Conservation (phyloP, 768 basidiomycete species). For the Macrolepiota albuminosa region DNA sequence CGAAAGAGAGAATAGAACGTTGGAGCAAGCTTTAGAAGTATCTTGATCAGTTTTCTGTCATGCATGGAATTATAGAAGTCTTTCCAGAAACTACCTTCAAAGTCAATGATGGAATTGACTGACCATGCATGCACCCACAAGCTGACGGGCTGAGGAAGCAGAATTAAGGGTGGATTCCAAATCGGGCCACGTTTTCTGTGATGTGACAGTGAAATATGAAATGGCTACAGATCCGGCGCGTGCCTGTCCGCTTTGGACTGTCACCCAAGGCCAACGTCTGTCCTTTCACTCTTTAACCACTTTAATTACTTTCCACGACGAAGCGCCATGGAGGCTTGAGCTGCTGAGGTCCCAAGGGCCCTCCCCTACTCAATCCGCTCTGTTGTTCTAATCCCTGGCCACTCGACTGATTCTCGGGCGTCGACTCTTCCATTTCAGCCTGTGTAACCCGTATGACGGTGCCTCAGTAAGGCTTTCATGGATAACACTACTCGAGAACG, state of each 20-base stretch:
- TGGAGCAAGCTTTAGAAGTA: not conserved
- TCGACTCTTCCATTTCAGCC: conserved; percentile 16
- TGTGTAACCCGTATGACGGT: conserved; percentile 17
- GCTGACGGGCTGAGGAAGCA: not conserved
- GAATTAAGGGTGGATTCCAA: not conserved
- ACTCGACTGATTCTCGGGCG: conserved; percentile 14
- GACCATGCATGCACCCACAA: not conserved
- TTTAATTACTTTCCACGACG: conserved; percentile 12
- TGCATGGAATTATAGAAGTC: not conserved
- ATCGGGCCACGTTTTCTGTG: not conserved
- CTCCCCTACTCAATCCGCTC: conserved; percentile 56
- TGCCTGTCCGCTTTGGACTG: conserved; percentile 1
- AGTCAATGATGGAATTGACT: not conserved
- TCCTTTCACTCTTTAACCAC: not conserved
- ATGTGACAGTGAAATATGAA: not conserved
- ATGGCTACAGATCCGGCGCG: conserved; percentile 2
- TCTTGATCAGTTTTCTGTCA: not conserved
- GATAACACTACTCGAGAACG: conserved; percentile 63
- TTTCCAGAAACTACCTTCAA: not conserved
- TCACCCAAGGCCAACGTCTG: not conserved
- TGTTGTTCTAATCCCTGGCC: conserved; percentile 20
- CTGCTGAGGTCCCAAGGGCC: conserved; percentile 64
- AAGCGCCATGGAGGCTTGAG: conserved; percentile 67
- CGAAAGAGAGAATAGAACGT: not conserved
- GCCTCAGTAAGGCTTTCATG: conserved; percentile 40